A percentile compares a stretch with the other conserved stretches of the same genome.
These are phyloP conservation scores for Zymoseptoria ardabiliae DNA, from an alignment of 2,329 filamentous ascomycete species.

Conservation along the genomic window DNA sequence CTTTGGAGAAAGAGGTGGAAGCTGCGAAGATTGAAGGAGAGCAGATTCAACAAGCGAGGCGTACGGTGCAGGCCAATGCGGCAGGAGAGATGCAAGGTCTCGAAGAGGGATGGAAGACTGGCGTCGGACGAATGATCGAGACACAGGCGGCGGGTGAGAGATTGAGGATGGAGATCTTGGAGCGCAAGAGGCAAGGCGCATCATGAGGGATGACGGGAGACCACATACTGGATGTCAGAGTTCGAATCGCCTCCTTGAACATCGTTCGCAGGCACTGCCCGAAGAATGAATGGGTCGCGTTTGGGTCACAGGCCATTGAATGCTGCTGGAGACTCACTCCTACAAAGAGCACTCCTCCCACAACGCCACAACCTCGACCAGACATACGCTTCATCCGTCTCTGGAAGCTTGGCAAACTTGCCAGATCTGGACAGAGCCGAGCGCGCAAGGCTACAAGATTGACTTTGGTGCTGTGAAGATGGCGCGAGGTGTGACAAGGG, in stretches of 20 bases:
- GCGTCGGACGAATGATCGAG: conserved; percentile 74
- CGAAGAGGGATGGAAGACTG: conserved; percentile 71
- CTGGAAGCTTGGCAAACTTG: too few relatives aligned
- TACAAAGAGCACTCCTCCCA: too few relatives aligned
- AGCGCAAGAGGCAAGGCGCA: conserved; percentile 48
- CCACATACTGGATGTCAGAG: not conserved
- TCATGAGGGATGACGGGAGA: conserved; percentile 5
- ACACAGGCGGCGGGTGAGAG: conserved; percentile 76
- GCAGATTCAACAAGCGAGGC: conserved; percentile 61
- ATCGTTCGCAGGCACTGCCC: not conserved
- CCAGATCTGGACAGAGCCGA: too few relatives aligned
- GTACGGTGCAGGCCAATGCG: conserved; percentile 61
- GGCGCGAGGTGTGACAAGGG: not conserved
- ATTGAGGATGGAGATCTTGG: conserved; percentile 59
- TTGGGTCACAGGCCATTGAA: not conserved
- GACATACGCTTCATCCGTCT: too few relatives aligned
- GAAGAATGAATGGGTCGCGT: not conserved
- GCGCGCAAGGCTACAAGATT: too few relatives aligned
- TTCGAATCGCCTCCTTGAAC: not conserved
- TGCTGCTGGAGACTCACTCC: too few relatives aligned
- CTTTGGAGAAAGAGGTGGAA: conserved; percentile 68
- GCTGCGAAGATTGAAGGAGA: conserved; percentile 63
- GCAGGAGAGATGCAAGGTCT: conserved; percentile 65
- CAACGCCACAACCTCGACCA: too few relatives aligned
- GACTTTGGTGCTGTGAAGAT: not conserved